phyloP scores from a whole-genome alignment of 1,284 basidiomycete genomes.

The Acaromyces ingoldii region DNA sequence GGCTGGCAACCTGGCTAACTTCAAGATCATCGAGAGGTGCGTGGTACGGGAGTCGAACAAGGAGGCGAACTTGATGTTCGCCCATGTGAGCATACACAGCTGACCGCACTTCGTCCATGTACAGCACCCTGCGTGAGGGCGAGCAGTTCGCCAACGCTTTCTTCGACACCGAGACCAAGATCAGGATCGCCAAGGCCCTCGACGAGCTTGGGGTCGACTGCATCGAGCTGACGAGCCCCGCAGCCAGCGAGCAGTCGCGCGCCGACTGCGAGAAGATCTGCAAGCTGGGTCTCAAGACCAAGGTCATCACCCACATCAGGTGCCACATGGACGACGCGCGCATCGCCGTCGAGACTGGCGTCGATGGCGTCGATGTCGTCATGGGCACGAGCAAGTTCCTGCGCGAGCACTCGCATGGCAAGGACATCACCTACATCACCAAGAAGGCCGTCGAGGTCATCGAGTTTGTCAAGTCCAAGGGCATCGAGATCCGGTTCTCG shows the following conservation, averaged over 20 bases:
- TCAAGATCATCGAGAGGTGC: conserved; percentile 84
- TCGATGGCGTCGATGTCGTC: conserved; percentile 98
- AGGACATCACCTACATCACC: conserved; percentile 99
- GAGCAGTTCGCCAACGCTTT: conserved; percentile 99
- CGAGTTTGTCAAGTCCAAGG: conserved; percentile 99
- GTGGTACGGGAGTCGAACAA: conserved; percentile 59
- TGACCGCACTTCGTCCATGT: not conserved
- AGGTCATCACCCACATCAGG: conserved; percentile 97
- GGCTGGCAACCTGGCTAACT: conserved; percentile 51
- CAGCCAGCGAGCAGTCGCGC: conserved; percentile 92
- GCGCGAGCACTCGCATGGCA: conserved; percentile 98
- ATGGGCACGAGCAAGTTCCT: conserved; percentile 99
- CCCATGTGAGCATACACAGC: no score
- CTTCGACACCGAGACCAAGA: conserved; percentile 99
- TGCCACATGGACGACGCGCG: conserved; percentile 99
- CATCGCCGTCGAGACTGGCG: conserved; percentile 94
- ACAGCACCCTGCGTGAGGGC: conserved; percentile 61
- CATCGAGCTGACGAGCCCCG: conserved; percentile 97
- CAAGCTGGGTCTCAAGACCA: conserved; percentile 94
- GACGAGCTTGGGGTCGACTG: conserved; percentile 79
- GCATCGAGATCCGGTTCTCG: conserved; percentile 98
- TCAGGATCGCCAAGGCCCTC: conserved; percentile 85
- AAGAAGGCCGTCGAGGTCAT: conserved; percentile 96
- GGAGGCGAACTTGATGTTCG: no score
- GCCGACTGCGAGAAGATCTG: conserved; percentile 97